Base-by-base conservation (phyloP, 2,329 filamentous ascomycete species). In the Pestalotiopsis sp. region DNA sequence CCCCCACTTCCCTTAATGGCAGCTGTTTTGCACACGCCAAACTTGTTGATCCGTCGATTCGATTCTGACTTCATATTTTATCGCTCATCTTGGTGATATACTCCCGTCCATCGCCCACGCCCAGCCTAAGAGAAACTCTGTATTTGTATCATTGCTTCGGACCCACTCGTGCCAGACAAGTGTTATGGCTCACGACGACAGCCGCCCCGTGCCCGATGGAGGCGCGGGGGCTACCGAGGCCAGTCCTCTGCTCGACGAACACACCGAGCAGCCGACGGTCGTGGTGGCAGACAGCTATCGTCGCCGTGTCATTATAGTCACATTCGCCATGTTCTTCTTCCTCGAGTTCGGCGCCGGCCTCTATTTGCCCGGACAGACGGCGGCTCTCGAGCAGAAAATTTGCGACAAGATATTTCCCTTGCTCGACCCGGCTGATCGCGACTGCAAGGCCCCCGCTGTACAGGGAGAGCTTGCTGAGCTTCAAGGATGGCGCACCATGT, bases 391-490 rank as follows among this genome's bases (percentile, higher is more conserved):
- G 23, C 61, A 64, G 6, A 64, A 64, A 17, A 64, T 64, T 9
- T 64, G 61, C 41, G 38, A 64, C 61, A 5, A 49, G 12, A 31
- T 45, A 3, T 25, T 49, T 7, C 13, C 38, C 61, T 12, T 20
- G 13, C 12, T 64, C 12, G 61, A 45, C 36, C 25, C 61, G 11
- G 12, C 49, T 68, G 74, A 78, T 59, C 77, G 80, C 20, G 74
- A 74, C 5, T 89, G 87, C 78, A 89, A 89, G 73, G 75, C 76
- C 3, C 74, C 79, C 0, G 75, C 78, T 2, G 85, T 90, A 0
- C 87, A 89, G 71, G 80, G 82, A 31, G 80, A 82, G 23, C 78
- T 90, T 58, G 86, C 87, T 13, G 83, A 84, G 79, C 77, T 89
- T 20, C 80, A 81, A 56, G 86, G 86, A 0, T 86, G 84, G 80